These are phyloP conservation scores for Naganishia sp. DNA, from an alignment of 1,284 basidiomycete genomes.

Conservation along the genomic window DNA sequence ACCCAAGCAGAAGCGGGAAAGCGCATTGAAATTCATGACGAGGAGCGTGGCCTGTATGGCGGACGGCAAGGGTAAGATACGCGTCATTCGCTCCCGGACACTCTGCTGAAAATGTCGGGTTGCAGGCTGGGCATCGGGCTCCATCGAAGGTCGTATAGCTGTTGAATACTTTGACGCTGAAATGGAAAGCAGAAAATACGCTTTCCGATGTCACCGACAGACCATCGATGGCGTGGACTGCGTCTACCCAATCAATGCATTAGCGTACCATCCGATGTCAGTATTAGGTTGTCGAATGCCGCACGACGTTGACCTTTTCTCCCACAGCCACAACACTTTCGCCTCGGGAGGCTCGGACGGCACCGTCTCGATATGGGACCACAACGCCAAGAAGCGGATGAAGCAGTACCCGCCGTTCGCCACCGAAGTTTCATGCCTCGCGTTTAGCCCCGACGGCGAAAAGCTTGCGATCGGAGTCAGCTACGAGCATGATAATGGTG, in stretches of 20 bases:
- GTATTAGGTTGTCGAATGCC: conserved; percentile 41
- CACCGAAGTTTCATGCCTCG: conserved; percentile 68
- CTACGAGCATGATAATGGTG: conserved; percentile 84
- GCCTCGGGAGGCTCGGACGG: conserved; percentile 91
- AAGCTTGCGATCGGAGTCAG: conserved; percentile 78
- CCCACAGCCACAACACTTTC: conserved; percentile 81
- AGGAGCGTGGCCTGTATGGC: conserved; percentile 86
- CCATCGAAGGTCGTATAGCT: conserved; percentile 92
- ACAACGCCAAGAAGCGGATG: conserved; percentile 91
- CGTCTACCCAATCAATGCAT: conserved; percentile 95
- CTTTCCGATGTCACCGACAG: conserved; percentile 95
- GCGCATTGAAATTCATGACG: conserved; percentile 93
- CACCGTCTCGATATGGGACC: conserved; percentile 93
- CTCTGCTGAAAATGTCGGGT: not conserved
- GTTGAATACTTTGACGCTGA: conserved; percentile 94
- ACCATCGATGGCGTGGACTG: conserved; percentile 89
- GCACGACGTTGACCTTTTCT: not conserved
- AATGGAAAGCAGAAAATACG: conserved; percentile 87
- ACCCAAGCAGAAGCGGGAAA: conserved; percentile 73
- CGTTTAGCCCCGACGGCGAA: conserved; percentile 80
- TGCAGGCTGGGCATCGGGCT: conserved; percentile 85
- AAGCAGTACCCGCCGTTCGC: conserved; percentile 81
- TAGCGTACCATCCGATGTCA: conserved; percentile 88
- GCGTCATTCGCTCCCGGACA: not conserved
- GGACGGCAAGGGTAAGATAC: conserved; percentile 74